Percentiles rank a stretch among this genome's conserved stretches.
These are phyloP conservation scores for Chalciporus sp. DNA, from an alignment of 1,284 basidiomycete species.

Conservation along the genomic window DNA sequence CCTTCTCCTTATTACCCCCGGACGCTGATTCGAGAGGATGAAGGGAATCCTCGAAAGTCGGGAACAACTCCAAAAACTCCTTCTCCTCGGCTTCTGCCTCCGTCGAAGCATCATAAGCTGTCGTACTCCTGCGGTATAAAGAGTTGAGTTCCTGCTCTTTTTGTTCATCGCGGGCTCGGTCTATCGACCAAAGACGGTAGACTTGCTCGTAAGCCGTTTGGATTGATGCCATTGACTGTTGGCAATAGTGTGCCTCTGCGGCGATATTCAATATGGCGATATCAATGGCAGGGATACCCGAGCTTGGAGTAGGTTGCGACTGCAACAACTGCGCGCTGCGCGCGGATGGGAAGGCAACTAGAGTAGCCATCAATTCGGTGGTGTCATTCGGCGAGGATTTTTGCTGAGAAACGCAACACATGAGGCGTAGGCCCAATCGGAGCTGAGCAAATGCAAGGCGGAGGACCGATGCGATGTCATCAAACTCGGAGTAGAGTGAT, in stretches of 20 bases:
- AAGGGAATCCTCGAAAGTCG: slow-evolving; percentile 74
- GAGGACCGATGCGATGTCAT: slow-evolving; percentile 73
- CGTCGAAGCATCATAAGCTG: slow-evolving; percentile 59
- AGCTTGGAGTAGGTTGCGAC: slow-evolving; percentile 2
- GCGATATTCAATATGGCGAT: slow-evolving; percentile 55
- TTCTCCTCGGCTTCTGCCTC: slow-evolving; percentile 81
- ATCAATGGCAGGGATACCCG: slow-evolving; percentile 29
- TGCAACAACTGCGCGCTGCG: slow-evolving; percentile 43
- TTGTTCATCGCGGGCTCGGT: slow-evolving; percentile 72
- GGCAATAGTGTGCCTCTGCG: slow-evolving; percentile 41
- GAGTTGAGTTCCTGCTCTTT: slow-evolving; percentile 68
- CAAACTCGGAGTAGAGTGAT: slow-evolving; percentile 59
- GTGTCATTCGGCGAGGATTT: slow-evolving; percentile 8
- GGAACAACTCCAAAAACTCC: slow-evolving; percentile 85
- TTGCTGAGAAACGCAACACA: slow-evolving; percentile 32
- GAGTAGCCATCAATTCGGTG: slow-evolving; percentile 29
- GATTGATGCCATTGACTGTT: slow-evolving; percentile 31
- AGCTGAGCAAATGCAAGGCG: slow-evolving; percentile 67
- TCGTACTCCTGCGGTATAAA: slow-evolving; percentile 75
- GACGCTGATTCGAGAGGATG: slow-evolving; percentile 30
- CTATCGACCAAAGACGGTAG: slow-evolving; percentile 81
- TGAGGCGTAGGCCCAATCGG: slow-evolving; percentile 75
- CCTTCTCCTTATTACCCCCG: slow-evolving; percentile 7
- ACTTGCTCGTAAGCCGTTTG: slow-evolving; percentile 67
- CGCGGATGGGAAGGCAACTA: slow-evolving; percentile 61